phyloP scores from a whole-genome alignment of 2,329 filamentous ascomycete species.

The Pseudogymnoascus sp. region DNA sequence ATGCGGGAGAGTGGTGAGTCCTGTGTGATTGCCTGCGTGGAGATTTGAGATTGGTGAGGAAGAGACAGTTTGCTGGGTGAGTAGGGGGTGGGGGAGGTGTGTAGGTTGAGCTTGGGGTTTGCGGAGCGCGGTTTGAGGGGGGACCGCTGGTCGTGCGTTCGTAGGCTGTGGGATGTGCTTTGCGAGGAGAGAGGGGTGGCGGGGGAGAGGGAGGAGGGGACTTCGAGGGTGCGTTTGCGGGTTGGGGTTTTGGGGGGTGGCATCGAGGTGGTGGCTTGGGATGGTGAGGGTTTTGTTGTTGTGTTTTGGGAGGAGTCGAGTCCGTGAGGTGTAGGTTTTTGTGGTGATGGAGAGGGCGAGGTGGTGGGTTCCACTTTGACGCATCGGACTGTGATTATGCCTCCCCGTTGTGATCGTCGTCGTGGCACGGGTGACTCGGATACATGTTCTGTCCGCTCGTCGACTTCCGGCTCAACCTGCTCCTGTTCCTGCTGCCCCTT shows the following conservation, averaged over 20 bases:
- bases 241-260: not conserved
- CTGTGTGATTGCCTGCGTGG: not conserved
- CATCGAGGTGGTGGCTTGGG: not conserved
- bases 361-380: not conserved
- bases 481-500: not conserved
- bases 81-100: not conserved
- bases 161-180: not conserved
- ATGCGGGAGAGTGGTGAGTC: not conserved
- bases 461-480: not conserved
- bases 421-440: not conserved
- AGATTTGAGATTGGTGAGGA: not conserved
- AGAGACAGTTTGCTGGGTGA: not conserved
- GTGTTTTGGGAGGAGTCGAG: not conserved
- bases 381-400: slow-evolving; percentile 3
- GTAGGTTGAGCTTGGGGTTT: not conserved
- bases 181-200: not conserved
- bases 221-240: not conserved
- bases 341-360: not conserved
- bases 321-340: not conserved
- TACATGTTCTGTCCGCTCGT: not conserved
- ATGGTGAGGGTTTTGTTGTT: not conserved
- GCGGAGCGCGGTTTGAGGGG: not conserved
- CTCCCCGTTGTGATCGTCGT: not conserved
- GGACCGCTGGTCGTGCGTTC: not conserved
- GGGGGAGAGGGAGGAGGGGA: not conserved